Evolutionary conservation across 192 early-diverging fungal genomes (phyloP), one percentile per base, ranked within the genome.

Genomic region (Coemansia reversa): DNA sequence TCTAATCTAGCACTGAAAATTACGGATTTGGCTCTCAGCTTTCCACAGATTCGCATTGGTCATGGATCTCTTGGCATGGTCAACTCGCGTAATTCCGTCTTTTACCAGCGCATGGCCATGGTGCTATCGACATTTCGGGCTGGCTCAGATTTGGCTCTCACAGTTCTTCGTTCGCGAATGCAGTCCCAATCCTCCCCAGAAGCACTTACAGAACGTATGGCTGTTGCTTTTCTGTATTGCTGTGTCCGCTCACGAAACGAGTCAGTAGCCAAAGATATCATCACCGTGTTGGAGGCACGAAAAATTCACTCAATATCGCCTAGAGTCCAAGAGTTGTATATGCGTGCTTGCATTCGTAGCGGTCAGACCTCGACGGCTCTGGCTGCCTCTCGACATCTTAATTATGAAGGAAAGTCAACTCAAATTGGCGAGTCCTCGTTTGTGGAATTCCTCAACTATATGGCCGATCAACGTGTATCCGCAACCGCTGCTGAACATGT

Each of bases 311-410:
- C 12, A 16, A 22, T 51, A 8, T 29, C 72, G 12, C 48, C 72
- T 0, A 55, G 65, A n/a, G 35, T 74, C 7, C 47, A 51, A 20
- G 78, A 81, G 78, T 69, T 81, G 8, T 51, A 55, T 22, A 67
- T 81, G 78, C 78, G 78, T 33, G 69, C 63, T 23, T 62, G 55
- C 32, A 24, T 71, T 12, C 55, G 45, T 7, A 19, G 49, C 33
- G 72, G 72, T 7, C 62, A 59, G 5, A 24, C 51, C 9, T 2
- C 29, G 19, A 25, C 45, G 33, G 78, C 65, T 7, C 57, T 75
- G 62, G 16, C 33, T 1, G 5, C 68, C 1, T 72, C 75, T 45
- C 61, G 61, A 11, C 51, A 58, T 0, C 72, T 81, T n/a, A 62
- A 30, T 51, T 80, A 75, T 50, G 62, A n/a, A 18, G 7, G 52